Percentiles rank a stretch among this genome's conserved stretches.
Conservation (phyloP, 1,284 basidiomycete species). For the Cystobasidium slooffiae region DNA sequence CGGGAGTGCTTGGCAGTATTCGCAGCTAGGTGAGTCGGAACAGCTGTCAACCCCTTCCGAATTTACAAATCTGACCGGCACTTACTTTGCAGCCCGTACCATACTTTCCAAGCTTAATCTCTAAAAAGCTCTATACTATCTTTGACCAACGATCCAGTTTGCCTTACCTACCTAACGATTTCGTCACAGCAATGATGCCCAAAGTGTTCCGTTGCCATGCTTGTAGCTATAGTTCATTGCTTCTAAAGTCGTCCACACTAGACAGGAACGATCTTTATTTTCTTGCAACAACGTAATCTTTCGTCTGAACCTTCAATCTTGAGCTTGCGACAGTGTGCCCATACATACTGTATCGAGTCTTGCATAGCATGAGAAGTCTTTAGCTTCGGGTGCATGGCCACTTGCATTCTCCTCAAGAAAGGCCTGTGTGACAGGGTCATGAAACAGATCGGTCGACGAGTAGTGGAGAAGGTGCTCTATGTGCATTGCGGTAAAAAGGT, state of each 20-base stretch:
- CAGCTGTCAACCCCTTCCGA: not conserved
- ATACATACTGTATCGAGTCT: too few relatives aligned
- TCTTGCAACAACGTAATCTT: too few relatives aligned
- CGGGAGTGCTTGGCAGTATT: constrained; percentile 88
- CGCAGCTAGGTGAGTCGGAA: constrained; percentile 37
- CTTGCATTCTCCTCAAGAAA: too few relatives aligned
- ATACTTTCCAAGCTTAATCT: constrained; percentile 40
- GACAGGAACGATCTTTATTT: too few relatives aligned
- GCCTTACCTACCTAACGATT: not conserved
- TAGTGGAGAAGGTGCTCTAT: constrained; percentile 16
- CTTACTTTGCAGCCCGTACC: constrained; percentile 30
- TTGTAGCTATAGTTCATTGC: constrained; percentile 26
- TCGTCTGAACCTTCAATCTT: too few relatives aligned
- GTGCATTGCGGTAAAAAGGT: constrained; percentile 11
- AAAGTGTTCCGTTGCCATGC: not conserved
- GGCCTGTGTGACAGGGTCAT: too few relatives aligned
- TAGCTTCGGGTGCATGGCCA: too few relatives aligned
- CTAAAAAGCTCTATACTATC: not conserved
- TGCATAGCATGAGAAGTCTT: too few relatives aligned
- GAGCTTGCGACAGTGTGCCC: too few relatives aligned
- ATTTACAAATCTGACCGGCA: not conserved
- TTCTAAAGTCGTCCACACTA: too few relatives aligned
- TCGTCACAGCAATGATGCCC: not conserved
- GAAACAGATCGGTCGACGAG: too few relatives aligned
- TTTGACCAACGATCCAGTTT: not conserved